Evolutionary conservation across 192 early-diverging fungal species (phyloP).

Genomic region (Polychytrium aggregatum): DNA sequence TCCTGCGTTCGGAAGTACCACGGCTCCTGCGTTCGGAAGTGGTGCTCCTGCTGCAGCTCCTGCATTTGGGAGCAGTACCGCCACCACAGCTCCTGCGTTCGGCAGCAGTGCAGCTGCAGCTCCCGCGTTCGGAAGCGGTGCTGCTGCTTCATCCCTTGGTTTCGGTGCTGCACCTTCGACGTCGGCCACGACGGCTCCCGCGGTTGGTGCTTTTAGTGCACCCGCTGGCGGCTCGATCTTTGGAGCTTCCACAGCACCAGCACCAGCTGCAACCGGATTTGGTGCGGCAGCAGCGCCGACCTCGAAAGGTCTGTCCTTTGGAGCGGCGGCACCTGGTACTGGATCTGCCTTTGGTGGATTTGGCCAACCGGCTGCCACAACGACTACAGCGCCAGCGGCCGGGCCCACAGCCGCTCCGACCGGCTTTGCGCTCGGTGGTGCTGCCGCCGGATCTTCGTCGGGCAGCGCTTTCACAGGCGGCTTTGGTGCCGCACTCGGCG

Average conservation of each 20-base stretch:
- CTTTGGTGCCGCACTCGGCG: slow-evolving; percentile 2
- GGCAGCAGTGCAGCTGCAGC: no score
- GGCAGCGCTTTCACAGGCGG: no score
- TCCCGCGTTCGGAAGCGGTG: no score
- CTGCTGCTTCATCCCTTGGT: slow-evolving; percentile 20
- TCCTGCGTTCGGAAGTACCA: no score
- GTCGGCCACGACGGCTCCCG: slow-evolving; percentile 5
- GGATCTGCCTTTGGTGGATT: slow-evolving; percentile 13
- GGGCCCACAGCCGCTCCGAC: no score
- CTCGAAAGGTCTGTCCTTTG: not conserved
- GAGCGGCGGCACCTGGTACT: slow-evolving; percentile 12
- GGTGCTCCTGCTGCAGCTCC: no score
- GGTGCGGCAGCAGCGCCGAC: slow-evolving; percentile 4
- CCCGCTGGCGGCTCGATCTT: slow-evolving; percentile 1
- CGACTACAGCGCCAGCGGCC: slow-evolving; percentile 1
- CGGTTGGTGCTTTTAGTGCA: slow-evolving; percentile 9
- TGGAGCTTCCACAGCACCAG: slow-evolving; percentile 2
- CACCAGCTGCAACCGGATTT: slow-evolving; percentile 5
- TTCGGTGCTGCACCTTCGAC: slow-evolving; percentile 10
- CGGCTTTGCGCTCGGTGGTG: no score
- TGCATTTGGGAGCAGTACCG: no score
- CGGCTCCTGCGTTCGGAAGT: no score
- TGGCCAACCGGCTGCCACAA: slow-evolving; percentile 6
- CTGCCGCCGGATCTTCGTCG: no score
- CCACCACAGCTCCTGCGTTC: no score